These are phyloP conservation scores for Dendrostoma leiphaemia DNA, from an alignment of 2,329 filamentous ascomycete genomes.

Conservation along the genomic window DNA sequence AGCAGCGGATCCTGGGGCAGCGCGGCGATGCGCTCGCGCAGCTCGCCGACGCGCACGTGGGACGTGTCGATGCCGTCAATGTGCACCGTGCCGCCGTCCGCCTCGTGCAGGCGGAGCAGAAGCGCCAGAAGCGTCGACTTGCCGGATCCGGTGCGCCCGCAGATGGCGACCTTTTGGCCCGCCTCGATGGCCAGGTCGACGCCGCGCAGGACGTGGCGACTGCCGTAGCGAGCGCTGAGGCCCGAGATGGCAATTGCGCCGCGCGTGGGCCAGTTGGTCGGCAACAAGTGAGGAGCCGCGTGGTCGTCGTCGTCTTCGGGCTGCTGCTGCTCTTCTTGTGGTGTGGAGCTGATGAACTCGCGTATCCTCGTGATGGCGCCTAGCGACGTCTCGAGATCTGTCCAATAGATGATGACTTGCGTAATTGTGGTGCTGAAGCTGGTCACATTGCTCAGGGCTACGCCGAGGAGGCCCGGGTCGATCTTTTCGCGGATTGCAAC, in stretches of 20 bases:
- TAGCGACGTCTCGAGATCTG: slow-evolving; percentile 26
- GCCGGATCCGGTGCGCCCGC: slow-evolving; percentile 14
- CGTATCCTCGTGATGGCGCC: slow-evolving; percentile 26
- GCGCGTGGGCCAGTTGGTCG: too few relatives aligned
- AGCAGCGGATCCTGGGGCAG: slow-evolving; percentile 43
- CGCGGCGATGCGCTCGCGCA: slow-evolving; percentile 35
- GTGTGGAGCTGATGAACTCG: slow-evolving; percentile 22
- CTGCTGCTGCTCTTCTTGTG: too few relatives aligned
- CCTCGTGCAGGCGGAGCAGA: slow-evolving; percentile 45
- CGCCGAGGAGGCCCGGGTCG: slow-evolving; percentile 31
- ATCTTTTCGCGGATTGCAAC: slow-evolving; percentile 32
- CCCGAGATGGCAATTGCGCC: too few relatives aligned
- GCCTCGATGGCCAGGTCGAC: too few relatives aligned
- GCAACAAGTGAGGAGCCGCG: too few relatives aligned
- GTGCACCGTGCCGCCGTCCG: slow-evolving; percentile 38
- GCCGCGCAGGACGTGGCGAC: too few relatives aligned
- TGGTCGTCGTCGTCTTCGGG: too few relatives aligned
- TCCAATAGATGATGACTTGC: slow-evolving; percentile 24
- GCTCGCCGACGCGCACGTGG: slow-evolving; percentile 22
- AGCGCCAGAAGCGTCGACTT: slow-evolving; percentile 20
- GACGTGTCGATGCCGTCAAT: slow-evolving; percentile 42
- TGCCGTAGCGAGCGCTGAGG: too few relatives aligned
- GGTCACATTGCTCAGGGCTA: slow-evolving; percentile 35
- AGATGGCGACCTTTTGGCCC: slow-evolving; percentile 2
- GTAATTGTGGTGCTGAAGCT: slow-evolving; percentile 26